Percentiles rank a stretch among this genome's conserved stretches.
Evolutionary conservation across 2,329 filamentous ascomycete genomes (phyloP).

Genomic region (Nigrospora oryzae): DNA sequence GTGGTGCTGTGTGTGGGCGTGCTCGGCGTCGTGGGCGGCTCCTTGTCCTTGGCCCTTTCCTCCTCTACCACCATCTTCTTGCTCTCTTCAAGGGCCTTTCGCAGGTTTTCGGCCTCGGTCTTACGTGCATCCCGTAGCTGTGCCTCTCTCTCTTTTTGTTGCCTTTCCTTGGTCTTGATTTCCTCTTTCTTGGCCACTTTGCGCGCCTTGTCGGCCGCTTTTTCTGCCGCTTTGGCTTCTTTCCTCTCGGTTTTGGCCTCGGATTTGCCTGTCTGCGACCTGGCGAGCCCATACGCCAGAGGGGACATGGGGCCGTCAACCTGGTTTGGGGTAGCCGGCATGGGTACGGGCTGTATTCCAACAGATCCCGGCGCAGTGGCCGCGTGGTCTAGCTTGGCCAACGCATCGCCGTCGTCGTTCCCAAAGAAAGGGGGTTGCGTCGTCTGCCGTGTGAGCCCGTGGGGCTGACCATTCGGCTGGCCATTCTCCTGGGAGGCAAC

Average conservation of each 20-base stretch:
- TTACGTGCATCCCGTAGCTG: conserved; percentile 27
- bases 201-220: conserved; percentile 40
- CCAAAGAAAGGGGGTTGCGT: conserved; percentile 33
- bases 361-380: conserved; percentile 47
- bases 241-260: conserved; percentile 54
- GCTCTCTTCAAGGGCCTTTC: conserved; percentile 49
- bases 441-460: conserved; percentile 38
- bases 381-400: conserved; percentile 56
- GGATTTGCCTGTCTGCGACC: conserved; percentile 18
- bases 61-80: conserved; percentile 44
- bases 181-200: conserved; percentile 37
- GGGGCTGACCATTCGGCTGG: conserved; percentile 31
- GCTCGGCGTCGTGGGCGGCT: conserved; percentile 19
- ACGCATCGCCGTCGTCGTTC: conserved; percentile 37
- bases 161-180: conserved; percentile 34
- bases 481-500: conserved; percentile 37
- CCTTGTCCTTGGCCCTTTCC: conserved; percentile 45
- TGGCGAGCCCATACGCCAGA: conserved; percentile 8
- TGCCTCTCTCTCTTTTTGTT: conserved; percentile 25
- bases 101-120: conserved; percentile 43
- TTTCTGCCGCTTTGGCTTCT: conserved; percentile 62
- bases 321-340: conserved; percentile 20
- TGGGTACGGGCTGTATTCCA: conserved; percentile 12
- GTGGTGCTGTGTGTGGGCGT: conserved; percentile 15
- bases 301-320: conserved; percentile 10